Base-by-base conservation (phyloP, 1,284 basidiomycete species). In the Ganoderma multipileum region DNA sequence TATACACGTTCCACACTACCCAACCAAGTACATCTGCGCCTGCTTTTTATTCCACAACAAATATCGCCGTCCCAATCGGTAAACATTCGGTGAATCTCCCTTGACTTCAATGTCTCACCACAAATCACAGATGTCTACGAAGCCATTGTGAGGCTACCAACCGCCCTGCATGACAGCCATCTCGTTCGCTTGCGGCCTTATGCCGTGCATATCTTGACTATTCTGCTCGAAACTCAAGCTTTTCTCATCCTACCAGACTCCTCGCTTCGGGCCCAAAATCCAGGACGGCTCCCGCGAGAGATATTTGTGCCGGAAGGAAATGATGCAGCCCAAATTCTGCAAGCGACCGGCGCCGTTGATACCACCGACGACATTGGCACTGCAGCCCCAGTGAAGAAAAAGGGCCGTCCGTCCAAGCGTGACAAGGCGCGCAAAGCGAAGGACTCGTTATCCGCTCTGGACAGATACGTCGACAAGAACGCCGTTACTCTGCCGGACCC, bases 1-100 rank as follows among this genome's bases (percentile, higher is more conserved):
- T 91, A 50, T 93, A 93, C 73, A 87, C 87, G 3, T 89, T 93
- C 71, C 88, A 87, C 75, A 81, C 80, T 68, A 88, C 89, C 14
- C 93, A 94, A 77, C 89, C 91, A 18, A 82, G 82, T 14, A 79
- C 79, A 18, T 83, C 85, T 4, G 79, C 82, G 9, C 89, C 90
- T 30, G 72, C 82, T 7, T 76, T 93, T 33, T 80, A 85, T 75
- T 74, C 76, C 16, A 71, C 86, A 14, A 75, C 77, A 23, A 83
- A 87, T 67, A 84, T 92, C 47, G 82, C 85, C 6, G 84, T 93
- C 26, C 83, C 90, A 11, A 80, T 85, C 64, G 91, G 92, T 89
- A 76, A 65, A 85, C 74, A 47, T 42, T n/a, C 20, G 38, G 16
- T 47, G 50, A 42, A 65, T 30, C 50, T 38, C 52, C 20, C 63